Evolutionary conservation across 768 basidiomycete genomes (phyloP).

Genomic region (Leccinellum albellum): DNA sequence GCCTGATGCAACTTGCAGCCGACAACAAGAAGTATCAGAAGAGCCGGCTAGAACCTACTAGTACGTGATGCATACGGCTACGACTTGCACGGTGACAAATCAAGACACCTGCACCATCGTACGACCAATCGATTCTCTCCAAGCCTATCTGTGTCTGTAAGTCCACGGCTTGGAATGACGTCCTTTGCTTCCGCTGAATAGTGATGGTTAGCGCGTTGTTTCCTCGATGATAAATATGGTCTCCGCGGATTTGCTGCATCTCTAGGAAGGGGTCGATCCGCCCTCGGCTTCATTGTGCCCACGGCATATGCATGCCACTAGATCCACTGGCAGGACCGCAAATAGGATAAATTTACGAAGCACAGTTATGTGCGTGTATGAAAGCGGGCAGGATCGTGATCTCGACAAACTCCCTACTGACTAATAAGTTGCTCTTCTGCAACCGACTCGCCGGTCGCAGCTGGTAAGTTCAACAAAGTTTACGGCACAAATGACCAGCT

Average conservation of each 20-base stretch:
- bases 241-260: conserved; percentile 10
- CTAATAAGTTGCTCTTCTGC: conserved; percentile 14
- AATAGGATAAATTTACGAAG: conserved; percentile 1
- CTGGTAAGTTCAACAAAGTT: conserved; percentile 6
- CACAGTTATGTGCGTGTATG: conserved; percentile 1
- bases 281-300: conserved; percentile 3
- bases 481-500: conserved; percentile 18
- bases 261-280: conserved; percentile 1
- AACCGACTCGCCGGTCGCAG: conserved; percentile 3
- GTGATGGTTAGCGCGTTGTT: background rate
- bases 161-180: background rate
- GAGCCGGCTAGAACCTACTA: background rate
- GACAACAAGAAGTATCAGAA: conserved; percentile 1
- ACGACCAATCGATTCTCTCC: background rate
- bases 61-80: conserved; percentile 16
- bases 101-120: background rate
- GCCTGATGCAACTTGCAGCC: background rate
- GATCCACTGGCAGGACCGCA: background rate
- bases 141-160: background rate
- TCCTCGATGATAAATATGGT: background rate
- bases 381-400: background rate
- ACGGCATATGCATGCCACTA: background rate
- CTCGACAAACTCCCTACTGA: conserved; percentile 7
- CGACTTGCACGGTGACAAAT: background rate
- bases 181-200: background rate